Base-by-base conservation (phyloP, 2,329 filamentous ascomycete species). In the Periconia sp. region DNA sequence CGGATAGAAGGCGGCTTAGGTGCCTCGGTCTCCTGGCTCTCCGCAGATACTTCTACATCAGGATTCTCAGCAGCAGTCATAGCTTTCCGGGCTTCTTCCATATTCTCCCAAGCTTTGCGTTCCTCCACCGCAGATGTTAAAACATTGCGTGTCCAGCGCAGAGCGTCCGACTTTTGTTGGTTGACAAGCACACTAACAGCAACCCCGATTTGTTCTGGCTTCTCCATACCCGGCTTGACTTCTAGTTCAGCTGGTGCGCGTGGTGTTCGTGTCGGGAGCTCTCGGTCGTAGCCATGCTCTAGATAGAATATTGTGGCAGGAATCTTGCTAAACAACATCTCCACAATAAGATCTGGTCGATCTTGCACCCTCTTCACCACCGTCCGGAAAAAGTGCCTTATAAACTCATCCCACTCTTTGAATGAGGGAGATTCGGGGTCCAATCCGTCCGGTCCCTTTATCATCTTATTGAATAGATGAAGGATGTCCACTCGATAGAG, bases 271-370 rank as follows among this genome's bases (percentile, higher is more conserved):
- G 80, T 79, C 17, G 85, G 66, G 0, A 86, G 82, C 53, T 92
- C 90, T 62, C 86, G 89, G 60, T 96, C 91, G 56, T 89, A 87
- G 0, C 94, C 94, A 61, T 92, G 91, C 63, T 97, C 92, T 4
- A 99, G 79, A 65, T 90, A 97, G 70, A 88, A 89, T 1, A 90
- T 81, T 0, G 89, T 96, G 32, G 82, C 81, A 37, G 85, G 86
- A 43, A 91, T 87, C 70, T 99, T 99, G 68, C 89, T 95, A 70
- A 99, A 99, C 11, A 99, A 78, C 79, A 99, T 83, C 71, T 99
- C 94, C 1, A 95, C 86, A 36, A 95, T 80, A 28, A 96, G 76
- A 50, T 92, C 89, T 0, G 91, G 91, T 30, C 91, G 82, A 55
- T 96, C 85, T 48, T 94, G 82, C 1, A 97, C 79, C 71, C 94